Percentiles rank a stretch among this genome's conserved stretches.
phyloP scores from a whole-genome alignment of 805 yeast genomes.

The Brettanomyces naardenensis region DNA sequence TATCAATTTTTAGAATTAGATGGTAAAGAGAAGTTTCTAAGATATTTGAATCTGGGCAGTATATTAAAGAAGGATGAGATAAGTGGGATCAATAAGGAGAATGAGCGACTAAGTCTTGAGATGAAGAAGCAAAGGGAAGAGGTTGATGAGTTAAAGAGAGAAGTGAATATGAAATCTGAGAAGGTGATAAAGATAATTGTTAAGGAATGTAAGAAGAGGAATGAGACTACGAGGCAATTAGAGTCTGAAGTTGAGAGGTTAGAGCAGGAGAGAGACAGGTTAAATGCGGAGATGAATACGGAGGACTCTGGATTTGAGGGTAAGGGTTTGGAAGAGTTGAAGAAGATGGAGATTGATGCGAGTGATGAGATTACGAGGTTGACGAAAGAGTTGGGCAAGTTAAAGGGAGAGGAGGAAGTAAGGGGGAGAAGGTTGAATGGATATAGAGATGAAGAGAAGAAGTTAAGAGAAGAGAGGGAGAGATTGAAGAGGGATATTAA shows the following conservation, averaged over 20 bases:
- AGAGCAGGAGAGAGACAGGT: constrained; percentile 21
- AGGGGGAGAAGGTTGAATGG: constrained; percentile 25
- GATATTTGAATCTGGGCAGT: constrained; percentile 35
- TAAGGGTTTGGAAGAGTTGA: constrained; percentile 22
- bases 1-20: constrained; percentile 67
- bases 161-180: constrained; percentile 12
- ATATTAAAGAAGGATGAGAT: constrained; percentile 17
- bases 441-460: constrained; percentile 9
- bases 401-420: constrained; percentile 10
- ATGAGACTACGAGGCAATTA: constrained; percentile 18
- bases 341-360: constrained; percentile 8
- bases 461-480: not conserved
- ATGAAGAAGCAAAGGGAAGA: constrained; percentile 10
- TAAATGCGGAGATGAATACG: constrained; percentile 16
- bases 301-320: constrained; percentile 15
- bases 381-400: constrained; percentile 6
- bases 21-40: constrained; percentile 57
- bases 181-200: constrained; percentile 14
- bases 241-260: constrained; percentile 12
- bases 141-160: constrained; percentile 14
- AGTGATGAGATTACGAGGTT: constrained; percentile 18
- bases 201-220: constrained; percentile 26
- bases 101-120: constrained; percentile 10
- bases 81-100: constrained; percentile 12
- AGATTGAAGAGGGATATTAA: not conserved